phyloP scores from a whole-genome alignment of 2,329 filamentous ascomycete species.

The Trichoderma sp. region DNA sequence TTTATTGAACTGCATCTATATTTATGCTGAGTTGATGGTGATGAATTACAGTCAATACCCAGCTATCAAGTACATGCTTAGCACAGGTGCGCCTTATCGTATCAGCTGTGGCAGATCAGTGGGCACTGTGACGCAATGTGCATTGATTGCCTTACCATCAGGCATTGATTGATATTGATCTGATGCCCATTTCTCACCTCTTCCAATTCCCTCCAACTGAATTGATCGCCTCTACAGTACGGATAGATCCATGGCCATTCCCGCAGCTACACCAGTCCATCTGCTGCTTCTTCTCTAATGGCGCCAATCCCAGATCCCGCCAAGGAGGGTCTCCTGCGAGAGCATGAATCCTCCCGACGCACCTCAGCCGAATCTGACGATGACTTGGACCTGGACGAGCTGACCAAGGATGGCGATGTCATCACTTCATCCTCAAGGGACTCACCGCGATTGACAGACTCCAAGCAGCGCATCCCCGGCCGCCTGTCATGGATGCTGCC shows the following conservation, averaged over 20 bases:
- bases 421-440: background rate
- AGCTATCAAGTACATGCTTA: background rate
- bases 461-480: background rate
- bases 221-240: background rate
- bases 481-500: constrained; percentile 15
- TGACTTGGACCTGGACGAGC: constrained; percentile 20
- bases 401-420: constrained; percentile 1
- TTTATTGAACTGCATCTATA: background rate
- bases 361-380: constrained; percentile 9
- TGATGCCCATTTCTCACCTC: background rate
- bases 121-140: constrained; percentile 5
- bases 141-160: background rate
- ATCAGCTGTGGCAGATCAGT: background rate
- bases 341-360: background rate
- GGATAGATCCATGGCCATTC: background rate
- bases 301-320: constrained; percentile 11
- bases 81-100: background rate
- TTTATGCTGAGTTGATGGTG: background rate
- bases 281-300: background rate
- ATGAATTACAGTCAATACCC: background rate
- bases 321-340: constrained; percentile 15
- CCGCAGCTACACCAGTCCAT: background rate
- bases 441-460: background rate
- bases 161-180: background rate
- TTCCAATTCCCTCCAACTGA: background rate